phyloP scores from a whole-genome alignment of 352 stramenopile genomes.

The Phytophthora rubi region DNA sequence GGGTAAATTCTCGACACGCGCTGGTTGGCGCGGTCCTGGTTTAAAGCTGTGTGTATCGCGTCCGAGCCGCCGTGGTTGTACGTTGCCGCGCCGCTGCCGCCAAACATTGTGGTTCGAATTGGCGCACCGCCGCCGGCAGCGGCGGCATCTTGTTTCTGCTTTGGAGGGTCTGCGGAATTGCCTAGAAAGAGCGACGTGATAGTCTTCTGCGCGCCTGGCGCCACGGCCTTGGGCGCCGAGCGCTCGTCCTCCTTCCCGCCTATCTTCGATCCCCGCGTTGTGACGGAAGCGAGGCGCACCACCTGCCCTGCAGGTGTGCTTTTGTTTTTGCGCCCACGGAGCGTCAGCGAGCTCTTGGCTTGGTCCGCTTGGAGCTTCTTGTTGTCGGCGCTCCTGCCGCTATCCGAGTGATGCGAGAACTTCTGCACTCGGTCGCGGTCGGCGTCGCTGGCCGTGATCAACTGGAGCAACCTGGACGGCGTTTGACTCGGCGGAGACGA shows the following conservation, averaged over 20 bases:
- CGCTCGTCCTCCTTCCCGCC: constrained; percentile 45
- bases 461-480: constrained; percentile 14
- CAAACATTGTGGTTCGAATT: constrained; percentile 22
- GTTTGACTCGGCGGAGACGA: constrained; percentile 4
- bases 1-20: constrained; percentile 79
- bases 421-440: constrained; percentile 26
- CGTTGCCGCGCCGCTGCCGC: constrained; percentile 6
- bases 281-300: constrained; percentile 34
- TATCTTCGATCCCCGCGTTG: constrained; percentile 37
- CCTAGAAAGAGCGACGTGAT: constrained; percentile 39
- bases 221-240: constrained; percentile 38
- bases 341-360: constrained; percentile 14
- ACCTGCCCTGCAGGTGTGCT: constrained; percentile 25
- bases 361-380: constrained; percentile 5
- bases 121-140: not conserved
- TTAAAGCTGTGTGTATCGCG: constrained; percentile 38
- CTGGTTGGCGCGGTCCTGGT: constrained; percentile 70
- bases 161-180: constrained; percentile 20
- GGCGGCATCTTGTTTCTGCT: constrained; percentile 22
- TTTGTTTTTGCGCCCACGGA: constrained; percentile 44
- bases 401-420: constrained; percentile 36
- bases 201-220: constrained; percentile 32
- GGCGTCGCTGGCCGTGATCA: constrained; percentile 12
- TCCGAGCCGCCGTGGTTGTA: constrained; percentile 33
- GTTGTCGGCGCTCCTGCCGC: constrained; percentile 24